Conservation (phyloP, 768 basidiomycete genomes). For the Basidioascus undulatus region DNA sequence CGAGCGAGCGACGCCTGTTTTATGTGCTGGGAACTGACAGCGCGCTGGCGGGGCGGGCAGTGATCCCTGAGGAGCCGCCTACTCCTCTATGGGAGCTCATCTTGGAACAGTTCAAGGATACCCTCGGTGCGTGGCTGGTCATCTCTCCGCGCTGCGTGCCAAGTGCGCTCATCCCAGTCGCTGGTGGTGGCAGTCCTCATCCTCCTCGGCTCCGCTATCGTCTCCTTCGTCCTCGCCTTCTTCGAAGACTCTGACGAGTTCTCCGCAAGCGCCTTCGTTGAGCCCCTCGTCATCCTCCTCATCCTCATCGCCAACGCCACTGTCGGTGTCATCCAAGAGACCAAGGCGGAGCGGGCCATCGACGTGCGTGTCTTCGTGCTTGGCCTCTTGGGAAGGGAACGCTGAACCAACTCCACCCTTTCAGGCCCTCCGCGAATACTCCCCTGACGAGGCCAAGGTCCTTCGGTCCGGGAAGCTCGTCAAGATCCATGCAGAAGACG, state of each 20-base stretch:
- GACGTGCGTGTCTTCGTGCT: slow-evolving; percentile 37
- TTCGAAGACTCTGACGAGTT: slow-evolving; percentile 52
- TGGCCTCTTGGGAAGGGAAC: neutral
- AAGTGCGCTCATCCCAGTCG: too few species aligned
- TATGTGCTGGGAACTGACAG: neutral
- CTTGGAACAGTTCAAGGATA: slow-evolving; percentile 97
- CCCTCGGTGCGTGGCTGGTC: too few species aligned
- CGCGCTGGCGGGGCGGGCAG: slow-evolving; percentile 29
- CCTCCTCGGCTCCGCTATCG: slow-evolving; percentile 70
- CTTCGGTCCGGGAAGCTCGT: slow-evolving; percentile 42
- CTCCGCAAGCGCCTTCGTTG: slow-evolving; percentile 64
- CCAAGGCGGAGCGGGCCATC: slow-evolving; percentile 86
- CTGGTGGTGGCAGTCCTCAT: too few species aligned
- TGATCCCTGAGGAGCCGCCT: slow-evolving; percentile 71
- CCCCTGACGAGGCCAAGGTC: slow-evolving; percentile 86
- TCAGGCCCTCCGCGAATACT: slow-evolving; percentile 87
- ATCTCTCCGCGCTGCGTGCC: too few species aligned
- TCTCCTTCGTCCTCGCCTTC: slow-evolving; percentile 78
- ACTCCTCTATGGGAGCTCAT: slow-evolving; percentile 86
- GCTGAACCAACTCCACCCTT: neutral
- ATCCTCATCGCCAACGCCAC: slow-evolving; percentile 93
- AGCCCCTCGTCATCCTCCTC: slow-evolving; percentile 79
- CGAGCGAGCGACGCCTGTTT: neutral
- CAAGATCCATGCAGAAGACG: slow-evolving; percentile 59
- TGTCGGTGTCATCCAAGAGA: slow-evolving; percentile 91